Conservation (phyloP, 108 stramenopile species). For the Cylindrotheca fusiformis region DNA sequence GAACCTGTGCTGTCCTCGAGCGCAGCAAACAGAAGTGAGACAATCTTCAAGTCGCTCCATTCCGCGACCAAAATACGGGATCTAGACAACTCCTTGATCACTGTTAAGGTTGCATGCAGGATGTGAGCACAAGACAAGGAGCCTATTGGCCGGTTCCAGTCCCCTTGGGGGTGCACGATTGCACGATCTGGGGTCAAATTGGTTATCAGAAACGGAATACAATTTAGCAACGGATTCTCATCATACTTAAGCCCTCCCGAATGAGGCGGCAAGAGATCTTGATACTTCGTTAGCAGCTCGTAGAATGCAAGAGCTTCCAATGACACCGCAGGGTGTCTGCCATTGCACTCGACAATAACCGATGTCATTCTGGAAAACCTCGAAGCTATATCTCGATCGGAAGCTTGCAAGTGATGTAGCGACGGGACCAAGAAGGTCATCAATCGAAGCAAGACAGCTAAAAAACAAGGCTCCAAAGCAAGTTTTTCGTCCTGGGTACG, state of each 20-base stretch:
- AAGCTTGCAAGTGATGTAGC: constrained; percentile 34
- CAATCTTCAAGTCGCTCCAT: constrained; percentile 32
- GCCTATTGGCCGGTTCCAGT: background rate
- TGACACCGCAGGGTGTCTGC: constrained; percentile 54
- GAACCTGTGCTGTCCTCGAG: constrained; percentile 18
- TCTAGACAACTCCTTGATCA: constrained; percentile 16
- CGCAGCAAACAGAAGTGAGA: constrained; percentile 28
- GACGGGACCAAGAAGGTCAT: constrained; percentile 76
- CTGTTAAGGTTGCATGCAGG: constrained; percentile 24
- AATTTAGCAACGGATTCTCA: constrained; percentile 48
- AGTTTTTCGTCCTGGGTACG: constrained; percentile 61
- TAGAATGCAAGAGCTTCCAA: constrained; percentile 77
- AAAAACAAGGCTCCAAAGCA: constrained; percentile 49
- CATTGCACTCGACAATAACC: constrained; percentile 42
- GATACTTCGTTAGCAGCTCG: constrained; percentile 49
- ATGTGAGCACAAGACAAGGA: constrained; percentile 18
- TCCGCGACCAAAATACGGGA: constrained; percentile 20
- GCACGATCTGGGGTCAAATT: constrained; percentile 23
- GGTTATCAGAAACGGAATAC: constrained; percentile 52
- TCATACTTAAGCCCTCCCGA: constrained; percentile 38
- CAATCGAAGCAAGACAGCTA: constrained; percentile 65
- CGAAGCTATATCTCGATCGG: constrained; percentile 47
- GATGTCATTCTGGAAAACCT: constrained; percentile 69
- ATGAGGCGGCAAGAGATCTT: constrained; percentile 29
- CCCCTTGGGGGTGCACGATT: constrained; percentile 10